phyloP scores from a whole-genome alignment of 306 rosid genomes.

The Cajanus cajan region DNA sequence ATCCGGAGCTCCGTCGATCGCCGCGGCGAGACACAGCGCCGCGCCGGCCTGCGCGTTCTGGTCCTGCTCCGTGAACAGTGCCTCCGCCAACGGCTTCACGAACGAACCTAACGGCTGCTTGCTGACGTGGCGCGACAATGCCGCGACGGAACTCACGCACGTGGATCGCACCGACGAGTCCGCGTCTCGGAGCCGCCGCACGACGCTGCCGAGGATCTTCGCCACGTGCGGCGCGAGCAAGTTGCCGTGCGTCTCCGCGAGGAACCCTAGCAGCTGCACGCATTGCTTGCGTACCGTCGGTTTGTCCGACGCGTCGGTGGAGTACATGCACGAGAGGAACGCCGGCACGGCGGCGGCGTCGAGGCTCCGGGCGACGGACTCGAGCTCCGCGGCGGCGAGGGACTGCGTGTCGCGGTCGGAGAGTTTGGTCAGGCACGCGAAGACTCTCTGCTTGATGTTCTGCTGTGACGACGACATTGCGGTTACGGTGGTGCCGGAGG shows the following conservation, averaged over 20 bases:
- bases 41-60: constrained; percentile 77
- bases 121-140: constrained; percentile 69
- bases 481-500: neutral
- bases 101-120: constrained; percentile 67
- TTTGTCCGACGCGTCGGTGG: constrained; percentile 82
- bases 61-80: constrained; percentile 94
- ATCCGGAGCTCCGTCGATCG: constrained; percentile 68
- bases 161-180: constrained; percentile 95
- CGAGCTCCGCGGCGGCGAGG: constrained; percentile 65
- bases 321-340: constrained; percentile 78
- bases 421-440: constrained; percentile 85
- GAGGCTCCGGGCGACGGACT: constrained; percentile 68
- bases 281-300: constrained; percentile 87
- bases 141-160: constrained; percentile 70
- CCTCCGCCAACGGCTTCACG: constrained; percentile 74
- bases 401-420: constrained; percentile 94
- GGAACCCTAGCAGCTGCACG: constrained; percentile 64
- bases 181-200: constrained; percentile 83
- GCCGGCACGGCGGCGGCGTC: constrained; percentile 50
- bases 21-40: constrained; percentile 80
- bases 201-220: constrained; percentile 58
- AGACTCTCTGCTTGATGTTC: constrained; percentile 69
- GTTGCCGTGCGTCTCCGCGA: constrained; percentile 71
- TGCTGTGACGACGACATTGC: constrained; percentile 60
- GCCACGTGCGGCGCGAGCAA: constrained; percentile 67